Base-by-base conservation (phyloP, 345 rosid genomes). In the Eucalyptus leucophloia region DNA sequence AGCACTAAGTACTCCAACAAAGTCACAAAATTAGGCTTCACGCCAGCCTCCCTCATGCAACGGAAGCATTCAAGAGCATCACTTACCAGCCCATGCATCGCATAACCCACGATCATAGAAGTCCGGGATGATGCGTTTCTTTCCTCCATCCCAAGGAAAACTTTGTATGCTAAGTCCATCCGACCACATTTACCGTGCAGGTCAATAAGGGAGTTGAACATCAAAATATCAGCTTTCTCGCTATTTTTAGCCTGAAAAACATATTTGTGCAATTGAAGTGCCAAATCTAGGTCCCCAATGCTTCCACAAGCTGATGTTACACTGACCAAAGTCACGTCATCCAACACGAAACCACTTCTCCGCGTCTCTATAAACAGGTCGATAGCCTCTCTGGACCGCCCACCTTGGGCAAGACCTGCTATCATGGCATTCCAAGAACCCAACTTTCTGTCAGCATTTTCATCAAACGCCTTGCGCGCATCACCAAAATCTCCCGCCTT, bases 351-450 rank as follows among this genome's bases (percentile, higher is more conserved):
- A 32, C 99, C 99, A 7, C 53, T 86, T 86, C 88, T 91, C 88
- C 91, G 95, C 92, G 95, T 94, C 93, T 93, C 92, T 7, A 94
- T 40, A 77, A 98, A 96, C 96, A 94, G 92, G 72, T 91, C 88
- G 30, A 97, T 92, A 17, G 93, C 96, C 81, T 97, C 98, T 49
- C 87, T 90, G 0, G 92, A 95, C 69, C 91, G 93, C 15, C 95
- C 98, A 2, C 93, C 95, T 12, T 95, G 98, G 67, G 94, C 87
- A 69, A 96, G 92, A n/a, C 98, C 99, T 1, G 91, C 95, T 37
- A 97, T 92, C 40, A 95, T 89, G 2, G 99, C 98, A 87, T 97
- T 97, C 99, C 99, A 97, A 86, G 99, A 96, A 32, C 99, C 98
- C 87, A 97, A 69, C 90, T 94, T 96, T 90, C 97, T 94, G 0